These are phyloP conservation scores for Macrophomina pseudophaseolina DNA, from an alignment of 2,329 filamentous ascomycete species.

Conservation along the genomic window DNA sequence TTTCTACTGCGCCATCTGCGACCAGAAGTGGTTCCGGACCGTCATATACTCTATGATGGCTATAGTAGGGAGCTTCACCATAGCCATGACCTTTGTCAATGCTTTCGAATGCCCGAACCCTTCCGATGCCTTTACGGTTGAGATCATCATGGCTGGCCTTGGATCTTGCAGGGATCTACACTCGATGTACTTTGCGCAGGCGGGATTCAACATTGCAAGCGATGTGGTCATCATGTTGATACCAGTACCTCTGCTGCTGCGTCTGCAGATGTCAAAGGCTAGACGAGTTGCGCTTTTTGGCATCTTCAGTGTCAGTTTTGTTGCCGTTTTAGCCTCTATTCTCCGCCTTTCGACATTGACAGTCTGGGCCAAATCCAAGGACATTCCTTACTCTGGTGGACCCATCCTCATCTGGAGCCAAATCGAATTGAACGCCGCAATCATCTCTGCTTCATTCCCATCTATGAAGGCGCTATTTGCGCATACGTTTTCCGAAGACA, in stretches of 20 bases:
- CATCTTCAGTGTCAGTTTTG: constrained; percentile 43
- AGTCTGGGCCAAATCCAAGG: constrained; percentile 39
- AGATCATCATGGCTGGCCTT: constrained; percentile 34
- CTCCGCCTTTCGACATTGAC: constrained; percentile 45
- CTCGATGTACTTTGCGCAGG: constrained; percentile 44
- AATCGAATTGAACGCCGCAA: constrained; percentile 54
- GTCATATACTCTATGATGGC: constrained; percentile 37
- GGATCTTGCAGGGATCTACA: constrained; percentile 41
- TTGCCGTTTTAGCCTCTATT: constrained; percentile 43
- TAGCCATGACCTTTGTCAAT: constrained; percentile 36
- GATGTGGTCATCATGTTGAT: constrained; percentile 52
- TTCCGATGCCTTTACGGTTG: constrained; percentile 35
- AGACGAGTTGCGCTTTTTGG: constrained; percentile 59
- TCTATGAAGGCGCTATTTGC: constrained; percentile 50
- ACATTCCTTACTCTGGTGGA: constrained; percentile 35
- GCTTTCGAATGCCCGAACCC: constrained; percentile 42
- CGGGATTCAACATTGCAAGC: constrained; percentile 47
- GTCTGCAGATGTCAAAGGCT: constrained; percentile 53
- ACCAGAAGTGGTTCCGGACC: constrained; percentile 39
- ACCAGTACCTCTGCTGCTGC: constrained; percentile 52
- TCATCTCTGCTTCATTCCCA: constrained; percentile 53
- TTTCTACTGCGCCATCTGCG: constrained; percentile 44
- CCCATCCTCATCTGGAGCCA: constrained; percentile 52
- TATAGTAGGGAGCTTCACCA: constrained; percentile 40
- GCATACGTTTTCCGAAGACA: constrained; percentile 12